Evolutionary conservation across 441 rosid species (phyloP).

Genomic region (Croton laevigatus): DNA sequence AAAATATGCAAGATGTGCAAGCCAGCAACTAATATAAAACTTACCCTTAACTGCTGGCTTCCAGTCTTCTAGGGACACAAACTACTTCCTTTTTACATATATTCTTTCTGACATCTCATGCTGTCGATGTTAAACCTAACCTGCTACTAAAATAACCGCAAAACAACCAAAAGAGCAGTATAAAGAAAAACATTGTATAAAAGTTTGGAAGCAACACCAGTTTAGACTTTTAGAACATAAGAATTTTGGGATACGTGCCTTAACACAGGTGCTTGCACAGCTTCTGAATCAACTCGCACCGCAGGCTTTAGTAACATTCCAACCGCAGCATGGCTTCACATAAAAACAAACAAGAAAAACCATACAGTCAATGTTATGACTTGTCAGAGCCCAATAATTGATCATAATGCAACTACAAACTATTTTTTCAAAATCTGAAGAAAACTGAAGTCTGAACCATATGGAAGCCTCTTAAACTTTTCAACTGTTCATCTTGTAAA

Average conservation of each 20-base stretch:
- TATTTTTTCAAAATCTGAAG: too few species aligned
- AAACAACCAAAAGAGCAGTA: slow-evolving; percentile 25
- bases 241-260: slow-evolving; percentile 37
- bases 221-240: slow-evolving; percentile 1
- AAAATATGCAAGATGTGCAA: slow-evolving; percentile 37
- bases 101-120: slow-evolving; percentile 20
- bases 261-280: slow-evolving; percentile 34
- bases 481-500: not conserved
- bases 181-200: slow-evolving; percentile 26
- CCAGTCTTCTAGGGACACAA: slow-evolving; percentile 15
- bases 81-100: not conserved
- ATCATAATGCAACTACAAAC: slow-evolving; percentile 7
- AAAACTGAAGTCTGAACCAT: too few species aligned
- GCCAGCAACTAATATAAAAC: slow-evolving; percentile 47
- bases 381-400: not conserved
- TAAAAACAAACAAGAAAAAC: slow-evolving; percentile 17
- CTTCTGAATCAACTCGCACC: slow-evolving; percentile 30
- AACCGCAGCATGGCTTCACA: slow-evolving; percentile 38
- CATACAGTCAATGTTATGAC: slow-evolving; percentile 13
- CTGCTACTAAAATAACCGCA: slow-evolving; percentile 26
- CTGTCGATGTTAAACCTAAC: slow-evolving; percentile 37
- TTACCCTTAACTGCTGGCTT: slow-evolving; percentile 58
- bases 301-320: slow-evolving; percentile 27
- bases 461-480: not conserved
- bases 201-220: not conserved